phyloP scores from a whole-genome alignment of 2,329 filamentous ascomycete species.

The Trichophyton simii region DNA sequence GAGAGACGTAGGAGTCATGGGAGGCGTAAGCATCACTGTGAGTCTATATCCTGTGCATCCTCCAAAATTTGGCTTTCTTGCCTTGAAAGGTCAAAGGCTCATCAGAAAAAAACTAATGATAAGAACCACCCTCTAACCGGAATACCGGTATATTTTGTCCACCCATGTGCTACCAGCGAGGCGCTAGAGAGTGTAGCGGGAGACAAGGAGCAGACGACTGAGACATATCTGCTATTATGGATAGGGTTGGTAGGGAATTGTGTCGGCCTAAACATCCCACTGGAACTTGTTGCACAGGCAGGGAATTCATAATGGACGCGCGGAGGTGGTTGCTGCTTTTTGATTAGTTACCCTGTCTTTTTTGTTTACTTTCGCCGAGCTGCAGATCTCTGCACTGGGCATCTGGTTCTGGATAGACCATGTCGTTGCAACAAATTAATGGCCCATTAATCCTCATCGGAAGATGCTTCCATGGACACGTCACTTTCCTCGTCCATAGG shows the following conservation, averaged over 20 bases:
- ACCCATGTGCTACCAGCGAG: constrained; percentile 79
- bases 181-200: constrained; percentile 55
- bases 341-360: background rate
- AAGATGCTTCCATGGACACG: constrained; percentile 57
- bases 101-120: constrained; percentile 14
- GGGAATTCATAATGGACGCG: background rate
- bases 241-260: constrained; percentile 72
- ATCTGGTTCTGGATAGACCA: background rate
- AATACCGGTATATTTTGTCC: constrained; percentile 73
- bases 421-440: too few relatives aligned
- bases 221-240: constrained; percentile 76
- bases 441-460: constrained; percentile 53
- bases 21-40: constrained; percentile 65
- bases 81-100: constrained; percentile 6
- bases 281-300: constrained; percentile 40
- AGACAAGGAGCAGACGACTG: constrained; percentile 26
- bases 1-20: constrained; percentile 50
- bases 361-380: background rate
- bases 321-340: background rate
- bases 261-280: constrained; percentile 66
- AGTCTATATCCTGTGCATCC: constrained; percentile 29
- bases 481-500: constrained; percentile 56
- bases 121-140: constrained; percentile 75
- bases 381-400: background rate
- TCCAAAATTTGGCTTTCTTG: background rate